phyloP scores from a whole-genome alignment of 805 yeast species.

The Spathaspora arborariae region DNA sequence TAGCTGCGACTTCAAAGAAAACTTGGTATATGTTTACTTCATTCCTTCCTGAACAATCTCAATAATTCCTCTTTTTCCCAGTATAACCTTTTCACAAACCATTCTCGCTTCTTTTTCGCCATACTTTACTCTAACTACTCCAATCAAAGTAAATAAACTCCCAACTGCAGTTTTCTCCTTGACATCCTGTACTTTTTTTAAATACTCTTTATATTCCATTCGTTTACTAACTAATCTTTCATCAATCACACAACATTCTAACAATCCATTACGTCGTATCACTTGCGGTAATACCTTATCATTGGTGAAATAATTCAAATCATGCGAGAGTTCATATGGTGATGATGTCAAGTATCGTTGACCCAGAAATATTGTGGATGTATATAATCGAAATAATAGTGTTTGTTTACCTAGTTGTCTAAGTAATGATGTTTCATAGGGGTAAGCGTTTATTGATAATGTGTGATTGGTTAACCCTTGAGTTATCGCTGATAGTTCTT shows the following conservation, averaged over 20 bases:
- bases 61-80: slow-evolving; percentile 30
- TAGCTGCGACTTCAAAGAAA: too few species aligned
- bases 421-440: neutral
- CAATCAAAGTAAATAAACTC: slow-evolving; percentile 36
- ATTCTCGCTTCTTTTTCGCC: slow-evolving; percentile 20
- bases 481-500: slow-evolving; percentile 2
- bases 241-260: slow-evolving; percentile 12
- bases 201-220: slow-evolving; percentile 7
- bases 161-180: slow-evolving; percentile 25
- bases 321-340: slow-evolving; percentile 21
- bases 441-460: neutral
- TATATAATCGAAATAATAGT: neutral
- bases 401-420: neutral
- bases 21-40: too few species aligned
- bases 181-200: slow-evolving; percentile 8
- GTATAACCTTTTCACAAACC: slow-evolving; percentile 17
- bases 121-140: slow-evolving; percentile 27
- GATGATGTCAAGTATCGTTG: slow-evolving; percentile 27
- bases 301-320: slow-evolving; percentile 18
- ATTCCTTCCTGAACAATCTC: neutral
- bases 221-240: neutral
- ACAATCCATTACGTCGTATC: slow-evolving; percentile 28
- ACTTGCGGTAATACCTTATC: slow-evolving; percentile 18
- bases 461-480: slow-evolving; percentile 4
- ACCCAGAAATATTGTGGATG: slow-evolving; percentile 24